These are phyloP conservation scores for Pseudoturritis turrita DNA, from an alignment of 345 rosid species.

Conservation along the genomic window DNA sequence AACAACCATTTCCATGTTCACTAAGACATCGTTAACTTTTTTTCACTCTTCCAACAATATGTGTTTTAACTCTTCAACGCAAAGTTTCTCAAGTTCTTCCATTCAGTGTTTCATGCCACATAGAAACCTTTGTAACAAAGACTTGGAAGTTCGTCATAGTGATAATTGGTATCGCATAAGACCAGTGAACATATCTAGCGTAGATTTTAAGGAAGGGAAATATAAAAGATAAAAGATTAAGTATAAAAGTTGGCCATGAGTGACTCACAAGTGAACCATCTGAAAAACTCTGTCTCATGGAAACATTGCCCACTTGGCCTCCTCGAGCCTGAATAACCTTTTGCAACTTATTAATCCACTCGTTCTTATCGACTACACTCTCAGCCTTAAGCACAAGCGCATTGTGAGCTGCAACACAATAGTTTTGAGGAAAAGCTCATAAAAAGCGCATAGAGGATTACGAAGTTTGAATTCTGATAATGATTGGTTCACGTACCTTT, in stretches of 20 bases:
- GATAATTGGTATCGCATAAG: not conserved
- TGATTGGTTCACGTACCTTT: slow-evolving; percentile 52
- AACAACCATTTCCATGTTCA: slow-evolving; percentile 2
- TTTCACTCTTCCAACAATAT: not conserved
- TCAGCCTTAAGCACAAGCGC: slow-evolving; percentile 86
- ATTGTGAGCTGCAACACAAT: slow-evolving; percentile 72
- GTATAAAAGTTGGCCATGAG: not conserved
- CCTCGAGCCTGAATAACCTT: slow-evolving; percentile 59
- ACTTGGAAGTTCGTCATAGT: not conserved
- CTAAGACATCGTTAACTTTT: not conserved
- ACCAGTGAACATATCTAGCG: not conserved
- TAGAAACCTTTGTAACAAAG: not conserved
- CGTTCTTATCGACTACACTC: slow-evolving; percentile 69
- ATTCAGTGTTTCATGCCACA: not conserved
- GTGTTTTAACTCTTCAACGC: not conserved
- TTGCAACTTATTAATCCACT: slow-evolving; percentile 84
- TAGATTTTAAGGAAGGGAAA: not conserved
- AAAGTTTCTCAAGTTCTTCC: not conserved
- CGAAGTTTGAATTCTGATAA: slow-evolving; percentile 8
- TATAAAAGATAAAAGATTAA: not conserved
- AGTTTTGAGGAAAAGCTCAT: not conserved
- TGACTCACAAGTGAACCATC: slow-evolving; percentile 96
- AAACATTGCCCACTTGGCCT: slow-evolving; percentile 59
- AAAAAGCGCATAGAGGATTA: not conserved
- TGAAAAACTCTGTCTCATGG: slow-evolving; percentile 89